Evolutionary conservation across 2,329 filamentous ascomycete genomes (phyloP).

Genomic region (Arthrobotrys sinensis): DNA sequence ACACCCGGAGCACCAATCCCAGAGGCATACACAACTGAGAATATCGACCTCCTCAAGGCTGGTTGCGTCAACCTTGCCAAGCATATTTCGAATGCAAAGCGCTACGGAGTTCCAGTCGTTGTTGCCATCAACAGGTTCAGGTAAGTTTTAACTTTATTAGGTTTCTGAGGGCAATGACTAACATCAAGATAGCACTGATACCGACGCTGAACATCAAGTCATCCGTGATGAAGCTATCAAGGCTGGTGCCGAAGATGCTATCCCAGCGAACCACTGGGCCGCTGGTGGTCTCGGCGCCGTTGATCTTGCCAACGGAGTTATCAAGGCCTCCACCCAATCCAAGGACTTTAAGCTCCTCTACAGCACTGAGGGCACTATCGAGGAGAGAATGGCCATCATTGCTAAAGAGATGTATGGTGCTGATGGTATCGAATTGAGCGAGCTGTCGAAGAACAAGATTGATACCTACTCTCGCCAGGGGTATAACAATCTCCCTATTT

Average conservation of each 20-base stretch:
- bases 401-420: constrained; percentile 96
- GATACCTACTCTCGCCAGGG: constrained; percentile 94
- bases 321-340: constrained; percentile 84
- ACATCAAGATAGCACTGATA: constrained; percentile 76
- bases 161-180: neutral
- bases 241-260: constrained; percentile 92
- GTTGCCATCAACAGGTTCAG: constrained; percentile 98
- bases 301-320: constrained; percentile 88
- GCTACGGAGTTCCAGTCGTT: constrained; percentile 92
- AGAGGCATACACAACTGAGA: constrained; percentile 92
- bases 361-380: constrained; percentile 81
- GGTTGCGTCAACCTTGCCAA: constrained; percentile 96
- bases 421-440: constrained; percentile 88
- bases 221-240: constrained; percentile 91
- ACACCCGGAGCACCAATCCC: constrained; percentile 86
- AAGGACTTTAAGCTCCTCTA: constrained; percentile 93
- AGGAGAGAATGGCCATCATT: constrained; percentile 92
- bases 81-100: constrained; percentile 90
- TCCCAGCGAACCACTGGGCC: constrained; percentile 96
- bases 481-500: constrained; percentile 92
- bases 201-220: constrained; percentile 88
- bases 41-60: constrained; percentile 88
- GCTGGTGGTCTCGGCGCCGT: constrained; percentile 92
- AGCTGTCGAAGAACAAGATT: constrained; percentile 94
- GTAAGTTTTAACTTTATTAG: constrained; percentile 11